Base-by-base conservation (phyloP, 805 yeast genomes). In the Candida corydali region DNA sequence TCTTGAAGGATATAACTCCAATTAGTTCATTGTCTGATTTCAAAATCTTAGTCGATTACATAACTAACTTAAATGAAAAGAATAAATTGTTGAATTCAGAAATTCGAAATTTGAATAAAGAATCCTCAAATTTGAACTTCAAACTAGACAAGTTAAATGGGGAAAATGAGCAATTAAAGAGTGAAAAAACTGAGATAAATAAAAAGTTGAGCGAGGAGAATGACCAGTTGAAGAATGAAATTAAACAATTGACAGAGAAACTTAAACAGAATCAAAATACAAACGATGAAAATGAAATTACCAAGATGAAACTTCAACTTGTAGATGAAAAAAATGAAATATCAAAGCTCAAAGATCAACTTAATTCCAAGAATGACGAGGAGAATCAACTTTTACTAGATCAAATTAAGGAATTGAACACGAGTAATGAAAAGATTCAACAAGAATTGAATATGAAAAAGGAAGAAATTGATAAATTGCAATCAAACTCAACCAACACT, bases 1-100 rank as follows among this genome's bases (percentile, higher is more conserved):
- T 83, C 10, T 61, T 91, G 41, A 69, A 75, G 35, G 97, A 91
- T 49, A 61, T 75, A 45, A 89, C 97, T 0, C 98, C 98, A 0
- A 72, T 86, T 34, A 71, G 84, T 1, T 73, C 81, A 24, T 76
- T 93, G 16, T 63, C 81, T 1, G 96, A 91, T 51, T 76, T 82
- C 1, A 85, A 78, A 8, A 65, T 76, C 6, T 63, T 91, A 26
- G 76, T 79, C 23, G 87, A 82, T 27, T 89, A 80, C 56, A 69
- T 91, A 34, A 66, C 70, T 26, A 80, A 84, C 20, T 55, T 85
- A 34, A 73, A 71, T 15, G 69, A 76, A 34, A 83, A 84, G 50
- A 77, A 74, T 22, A 65, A 65, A 1, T 55, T 89, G 61, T 65
- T 82, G 40, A 77, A 73, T 46, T 72, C 69, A 1, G 97, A 91